Conservation (phyloP, 768 basidiomycete genomes). For the Lentinula detonsa region DNA sequence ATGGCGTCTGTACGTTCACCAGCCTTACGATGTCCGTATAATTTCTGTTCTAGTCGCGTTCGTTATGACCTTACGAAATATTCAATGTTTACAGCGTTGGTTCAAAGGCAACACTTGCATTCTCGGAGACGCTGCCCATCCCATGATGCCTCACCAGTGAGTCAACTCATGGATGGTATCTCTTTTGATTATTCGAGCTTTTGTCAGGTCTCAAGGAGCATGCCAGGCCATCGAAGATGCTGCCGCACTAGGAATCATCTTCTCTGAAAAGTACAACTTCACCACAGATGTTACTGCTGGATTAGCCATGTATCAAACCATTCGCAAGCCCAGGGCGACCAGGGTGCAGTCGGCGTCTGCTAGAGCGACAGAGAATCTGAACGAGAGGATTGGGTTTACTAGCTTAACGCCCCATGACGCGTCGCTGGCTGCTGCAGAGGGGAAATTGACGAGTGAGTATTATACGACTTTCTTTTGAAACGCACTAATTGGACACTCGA, state of each 20-base stretch:
- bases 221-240: slow-evolving; percentile 27
- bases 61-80: background rate
- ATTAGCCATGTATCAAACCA: slow-evolving; percentile 20
- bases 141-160: slow-evolving; percentile 21
- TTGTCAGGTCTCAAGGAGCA: slow-evolving; percentile 17
- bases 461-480: background rate
- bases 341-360: slow-evolving; percentile 21
- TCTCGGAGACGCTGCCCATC: slow-evolving; percentile 17
- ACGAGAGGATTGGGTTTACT: slow-evolving; percentile 26
- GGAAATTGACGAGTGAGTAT: slow-evolving; percentile 20
- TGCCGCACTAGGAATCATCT: slow-evolving; percentile 24
- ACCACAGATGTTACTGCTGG: slow-evolving; percentile 18
- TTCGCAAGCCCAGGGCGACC: slow-evolving; percentile 25
- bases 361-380: slow-evolving; percentile 24
- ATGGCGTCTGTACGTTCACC: slow-evolving; percentile 27
- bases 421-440: slow-evolving; percentile 18
- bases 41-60: background rate
- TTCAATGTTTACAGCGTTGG: slow-evolving; percentile 13
- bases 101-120: slow-evolving; percentile 20
- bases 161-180: background rate
- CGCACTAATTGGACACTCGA: background rate
- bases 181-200: background rate
- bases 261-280: slow-evolving; percentile 21
- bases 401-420: slow-evolving; percentile 21
- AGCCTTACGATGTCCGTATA: slow-evolving; percentile 20